Evolutionary conservation across 352 stramenopile genomes (phyloP).

Genomic region (Pythium apleroticum): DNA sequence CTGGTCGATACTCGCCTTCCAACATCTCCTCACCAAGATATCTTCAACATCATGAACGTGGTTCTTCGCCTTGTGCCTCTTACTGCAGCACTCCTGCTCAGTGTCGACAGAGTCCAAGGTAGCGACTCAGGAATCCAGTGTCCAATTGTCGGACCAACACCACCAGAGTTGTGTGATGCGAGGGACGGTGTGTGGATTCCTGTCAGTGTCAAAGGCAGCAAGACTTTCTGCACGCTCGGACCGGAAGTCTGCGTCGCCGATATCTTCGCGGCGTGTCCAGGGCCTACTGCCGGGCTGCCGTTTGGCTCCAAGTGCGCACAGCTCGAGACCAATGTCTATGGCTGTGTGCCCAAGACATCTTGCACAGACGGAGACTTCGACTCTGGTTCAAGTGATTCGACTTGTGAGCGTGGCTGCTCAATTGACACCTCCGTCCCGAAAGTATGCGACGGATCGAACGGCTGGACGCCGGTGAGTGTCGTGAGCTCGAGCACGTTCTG

Average conservation of each 20-base stretch:
- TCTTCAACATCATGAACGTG: not conserved
- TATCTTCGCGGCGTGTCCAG: conserved; percentile 21
- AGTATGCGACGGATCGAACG: conserved; percentile 14
- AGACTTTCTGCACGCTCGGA: conserved; percentile 25
- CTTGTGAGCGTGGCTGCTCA: conserved; percentile 15
- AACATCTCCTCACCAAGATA: conserved; percentile 1
- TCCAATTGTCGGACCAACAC: conserved; percentile 1
- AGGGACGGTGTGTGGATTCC: conserved; percentile 27
- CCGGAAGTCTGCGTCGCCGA: conserved; percentile 23
- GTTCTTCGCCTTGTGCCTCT: not conserved
- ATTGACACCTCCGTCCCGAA: conserved; percentile 13
- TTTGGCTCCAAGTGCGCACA: conserved; percentile 27
- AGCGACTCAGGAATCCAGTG: not conserved
- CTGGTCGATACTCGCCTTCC: conserved; percentile 13
- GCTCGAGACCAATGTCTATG: conserved; percentile 21
- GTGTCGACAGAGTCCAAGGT: not conserved
- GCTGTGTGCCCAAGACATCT: conserved; percentile 25
- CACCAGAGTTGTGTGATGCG: conserved; percentile 16
- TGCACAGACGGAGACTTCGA: conserved; percentile 17
- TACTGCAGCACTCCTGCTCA: not conserved
- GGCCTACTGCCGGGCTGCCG: conserved; percentile 12
- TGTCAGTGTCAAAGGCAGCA: conserved; percentile 24
- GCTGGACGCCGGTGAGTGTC: conserved; percentile 23
- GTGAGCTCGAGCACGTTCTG: conserved; percentile 13
- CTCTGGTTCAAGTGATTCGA: not conserved